These are phyloP conservation scores for Isabelozyma heimii DNA, from an alignment of 805 yeast species.

Conservation along the genomic window DNA sequence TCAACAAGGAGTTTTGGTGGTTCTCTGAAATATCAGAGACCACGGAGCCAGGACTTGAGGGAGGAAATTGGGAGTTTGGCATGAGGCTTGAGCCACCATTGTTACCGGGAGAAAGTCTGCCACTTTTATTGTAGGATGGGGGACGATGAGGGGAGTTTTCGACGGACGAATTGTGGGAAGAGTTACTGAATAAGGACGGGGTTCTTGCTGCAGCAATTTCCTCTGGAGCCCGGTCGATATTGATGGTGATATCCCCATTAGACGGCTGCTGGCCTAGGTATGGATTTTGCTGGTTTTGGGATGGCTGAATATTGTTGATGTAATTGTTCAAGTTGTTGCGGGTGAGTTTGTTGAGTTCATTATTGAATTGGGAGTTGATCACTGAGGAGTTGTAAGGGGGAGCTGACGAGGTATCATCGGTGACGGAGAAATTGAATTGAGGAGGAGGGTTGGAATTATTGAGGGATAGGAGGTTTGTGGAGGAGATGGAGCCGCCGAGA, in stretches of 20 bases:
- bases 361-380: background rate
- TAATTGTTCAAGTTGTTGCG: slow-evolving; percentile 6
- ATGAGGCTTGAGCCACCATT: slow-evolving; percentile 10
- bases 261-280: background rate
- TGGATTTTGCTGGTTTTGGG: background rate
- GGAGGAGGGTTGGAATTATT: background rate
- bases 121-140: background rate
- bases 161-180: slow-evolving; percentile 35
- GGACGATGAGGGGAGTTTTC: slow-evolving; percentile 18
- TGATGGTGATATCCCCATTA: slow-evolving; percentile 12
- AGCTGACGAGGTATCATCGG: slow-evolving; percentile 6
- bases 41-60: slow-evolving; percentile 14
- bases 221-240: slow-evolving; percentile 36
- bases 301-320: slow-evolving; percentile 16
- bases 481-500: slow-evolving; percentile 37
- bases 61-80: slow-evolving; percentile 12
- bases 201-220: slow-evolving; percentile 43
- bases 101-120: no score
- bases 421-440: slow-evolving; percentile 8
- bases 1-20: slow-evolving; percentile 10
- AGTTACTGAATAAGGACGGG: slow-evolving; percentile 56
- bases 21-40: slow-evolving; percentile 11
- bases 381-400: slow-evolving; percentile 2
- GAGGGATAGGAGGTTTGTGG: slow-evolving; percentile 25
- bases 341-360: slow-evolving; percentile 4